Base-by-base conservation (phyloP, 306 rosid genomes). In the Malus sylvestris region DNA sequence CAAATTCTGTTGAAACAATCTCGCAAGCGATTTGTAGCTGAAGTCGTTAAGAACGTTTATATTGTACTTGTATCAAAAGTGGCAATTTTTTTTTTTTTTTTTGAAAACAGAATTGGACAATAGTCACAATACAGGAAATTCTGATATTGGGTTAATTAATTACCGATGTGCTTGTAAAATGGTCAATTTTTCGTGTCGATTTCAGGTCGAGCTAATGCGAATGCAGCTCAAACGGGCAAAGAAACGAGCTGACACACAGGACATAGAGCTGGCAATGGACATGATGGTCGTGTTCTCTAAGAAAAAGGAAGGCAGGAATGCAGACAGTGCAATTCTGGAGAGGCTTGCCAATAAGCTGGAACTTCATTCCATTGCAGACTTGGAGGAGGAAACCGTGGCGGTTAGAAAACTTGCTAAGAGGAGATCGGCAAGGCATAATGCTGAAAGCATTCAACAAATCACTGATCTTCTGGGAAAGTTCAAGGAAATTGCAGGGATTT, bases 241-340 rank as follows among this genome's bases (percentile, higher is more conserved):
- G 78, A 87, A 84, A 75, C 83, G 97, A 42, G 83, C 88, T 0
- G 97, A 93, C 64, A 88, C 98, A 5, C 98, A 91, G 58, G 98
- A 93, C 80, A 93, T 93, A 61, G 98, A 93, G 78, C 91, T 93
- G 63, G 96, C 96, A 81, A 89, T 93, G 97, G 98, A 93, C 59
- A 81, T 90, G 91, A 90, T 93, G 88, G 96, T 88, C 10, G 91
- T 83, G 14, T 82, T 90, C 70, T 91, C 94, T 49, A 67, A 46
- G n/a, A 86, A 88, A 33, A 81, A 82, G 10, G 87, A 85, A 67
- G 88, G 77, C 51, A 82, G 94, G 23, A 90, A 90, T 74, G 83
- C 89, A 4, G 98, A 93, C 33, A 83, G 83, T 49, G 98, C 89
- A 19, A 88, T 93, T 35, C 58, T 90, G 1, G 90, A 90, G 78